Evolutionary conservation across 1,139 yeast species (phyloP).

Genomic region (Groenewaldozyma auringiensis): DNA sequence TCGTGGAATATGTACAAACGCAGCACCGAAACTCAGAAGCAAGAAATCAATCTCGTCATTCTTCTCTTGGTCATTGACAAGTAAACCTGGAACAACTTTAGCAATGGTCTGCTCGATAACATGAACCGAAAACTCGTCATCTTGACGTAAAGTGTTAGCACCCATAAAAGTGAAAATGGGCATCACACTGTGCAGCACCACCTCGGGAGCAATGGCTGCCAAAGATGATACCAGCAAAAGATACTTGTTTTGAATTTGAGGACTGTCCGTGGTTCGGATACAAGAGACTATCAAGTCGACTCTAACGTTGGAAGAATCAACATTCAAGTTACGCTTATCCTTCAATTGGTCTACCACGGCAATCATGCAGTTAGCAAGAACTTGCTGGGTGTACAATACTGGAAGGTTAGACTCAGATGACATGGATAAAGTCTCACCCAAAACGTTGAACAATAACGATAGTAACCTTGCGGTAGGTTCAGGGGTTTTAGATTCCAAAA

Average conservation of each 20-base stretch:
- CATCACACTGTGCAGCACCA: slow-evolving; percentile 92
- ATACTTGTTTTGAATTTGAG: slow-evolving; percentile 88
- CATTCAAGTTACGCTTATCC: slow-evolving; percentile 25
- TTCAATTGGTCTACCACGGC: slow-evolving; percentile 46
- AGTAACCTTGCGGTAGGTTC: slow-evolving; percentile 45
- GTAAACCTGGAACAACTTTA: slow-evolving; percentile 85
- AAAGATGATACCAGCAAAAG: slow-evolving; percentile 78
- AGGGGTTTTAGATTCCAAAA: slow-evolving; percentile 50
- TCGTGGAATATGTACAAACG: slow-evolving; percentile 91
- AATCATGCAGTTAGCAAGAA: slow-evolving; percentile 80
- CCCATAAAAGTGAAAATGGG: slow-evolving; percentile 99
- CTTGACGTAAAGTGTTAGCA: slow-evolving; percentile 92
- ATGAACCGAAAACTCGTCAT: slow-evolving; percentile 87
- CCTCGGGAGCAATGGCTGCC: slow-evolving; percentile 85
- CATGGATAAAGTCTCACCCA: slow-evolving; percentile 79
- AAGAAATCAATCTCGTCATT: slow-evolving; percentile 73
- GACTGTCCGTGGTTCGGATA: slow-evolving; percentile 80
- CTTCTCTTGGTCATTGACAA: slow-evolving; percentile 48
- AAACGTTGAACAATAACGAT: slow-evolving; percentile 49
- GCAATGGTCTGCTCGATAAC: slow-evolving; percentile 90
- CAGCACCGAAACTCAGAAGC: slow-evolving; percentile 81
- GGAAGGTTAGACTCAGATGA: slow-evolving; percentile 91
- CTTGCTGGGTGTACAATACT: slow-evolving; percentile 83
- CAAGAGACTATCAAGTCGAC: slow-evolving; percentile 89
- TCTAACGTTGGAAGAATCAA: slow-evolving; percentile 66